Base-by-base conservation (phyloP, 208 protist genomes). In the Crithidia sp. region DNA sequence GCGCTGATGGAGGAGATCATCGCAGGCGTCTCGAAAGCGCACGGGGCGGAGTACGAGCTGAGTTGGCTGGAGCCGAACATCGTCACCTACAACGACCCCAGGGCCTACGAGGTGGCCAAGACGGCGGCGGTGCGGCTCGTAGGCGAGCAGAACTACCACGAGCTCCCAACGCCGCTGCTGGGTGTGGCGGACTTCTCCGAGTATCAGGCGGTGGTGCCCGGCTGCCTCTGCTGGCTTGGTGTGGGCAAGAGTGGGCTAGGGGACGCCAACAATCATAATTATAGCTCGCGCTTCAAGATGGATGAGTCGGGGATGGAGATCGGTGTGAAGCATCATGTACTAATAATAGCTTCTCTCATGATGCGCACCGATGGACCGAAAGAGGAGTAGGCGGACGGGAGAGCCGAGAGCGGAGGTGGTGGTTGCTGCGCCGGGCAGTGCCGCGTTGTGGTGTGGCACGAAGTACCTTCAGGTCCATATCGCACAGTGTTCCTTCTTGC, bases 51-150 rank as follows among this genome's bases (percentile, higher is more conserved):
- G 43, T 74, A 87, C 44, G 79, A 81, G 44, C 56, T 93, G 71
- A 90, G 65, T 41, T 93, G 88, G 88, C 74, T 93, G 64, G 85
- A 87, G 75, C 88, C 88, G n/a, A 92, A 92, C 66, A 93, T 93
- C 45, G 83, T 93, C 39, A 93, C 88, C 19, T 89, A 88, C 73
- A 93, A 93, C 63, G 84, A 93, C 58, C 77, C 83, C 13, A 72
- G 71, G 70, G 88, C 88, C 12, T 93, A 86, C 68, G 85, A 87
- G 28, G 67, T 91, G 53, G 81, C 82, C 0, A 84, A 74, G 71
- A 64, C 62, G 13, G 79, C 83, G 12, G 86, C 86, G 0, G 70
- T 81, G 14, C 74, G 84, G 8, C 70, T 93, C 5, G 77, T 91
- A 17, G 84, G 81, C 10, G 82, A 76, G 43, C 40, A 0, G 5